These are phyloP conservation scores for Phytopythium delawarense DNA, from an alignment of 352 stramenopile genomes.

Conservation along the genomic window DNA sequence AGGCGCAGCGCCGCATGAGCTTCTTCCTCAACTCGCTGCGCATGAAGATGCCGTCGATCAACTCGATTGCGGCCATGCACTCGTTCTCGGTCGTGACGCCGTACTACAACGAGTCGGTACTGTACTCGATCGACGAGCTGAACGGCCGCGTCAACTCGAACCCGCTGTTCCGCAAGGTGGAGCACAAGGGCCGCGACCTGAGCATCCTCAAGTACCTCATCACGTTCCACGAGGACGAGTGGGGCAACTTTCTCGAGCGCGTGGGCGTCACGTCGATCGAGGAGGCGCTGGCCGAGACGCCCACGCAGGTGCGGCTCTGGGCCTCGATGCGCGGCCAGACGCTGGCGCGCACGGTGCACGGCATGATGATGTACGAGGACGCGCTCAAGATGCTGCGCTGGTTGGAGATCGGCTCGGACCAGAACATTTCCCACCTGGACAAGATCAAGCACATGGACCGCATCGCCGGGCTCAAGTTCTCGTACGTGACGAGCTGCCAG, in stretches of 20 bases:
- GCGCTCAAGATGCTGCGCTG: conserved; percentile 86
- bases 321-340: conserved; percentile 86
- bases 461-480: conserved; percentile 85
- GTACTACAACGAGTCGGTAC: conserved; percentile 87
- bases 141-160: conserved; percentile 81
- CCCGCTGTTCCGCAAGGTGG: conserved; percentile 81
- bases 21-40: conserved; percentile 88
- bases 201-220: conserved; percentile 89
- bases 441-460: conserved; percentile 90
- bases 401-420: conserved; percentile 84
- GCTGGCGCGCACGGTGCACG: conserved; percentile 79
- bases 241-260: conserved; percentile 85
- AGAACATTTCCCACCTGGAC: conserved; percentile 78
- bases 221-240: conserved; percentile 86
- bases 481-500: conserved; percentile 88
- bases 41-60: conserved; percentile 84
- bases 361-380: conserved; percentile 91
- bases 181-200: conserved; percentile 78
- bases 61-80: conserved; percentile 83
- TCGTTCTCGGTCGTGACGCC: conserved; percentile 87
- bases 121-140: conserved; percentile 83
- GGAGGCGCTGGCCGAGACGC: conserved; percentile 74
- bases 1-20: conserved; percentile 85
- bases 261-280: conserved; percentile 71
- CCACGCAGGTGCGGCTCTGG: conserved; percentile 83